phyloP scores from a whole-genome alignment of 495 filamentous ascomycete species.

The Trichoderma gamsii region DNA sequence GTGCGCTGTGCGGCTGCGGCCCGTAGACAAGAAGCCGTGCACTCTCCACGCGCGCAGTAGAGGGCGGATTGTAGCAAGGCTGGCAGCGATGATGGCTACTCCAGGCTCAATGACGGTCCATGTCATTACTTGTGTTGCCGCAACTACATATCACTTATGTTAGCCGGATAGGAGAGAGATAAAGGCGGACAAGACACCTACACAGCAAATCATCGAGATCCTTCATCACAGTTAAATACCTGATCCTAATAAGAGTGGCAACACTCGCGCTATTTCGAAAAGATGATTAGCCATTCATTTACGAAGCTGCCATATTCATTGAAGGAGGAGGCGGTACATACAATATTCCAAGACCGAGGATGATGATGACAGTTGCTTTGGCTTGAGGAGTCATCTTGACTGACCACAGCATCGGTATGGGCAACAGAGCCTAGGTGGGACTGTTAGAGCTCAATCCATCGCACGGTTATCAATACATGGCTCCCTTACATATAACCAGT shows the following conservation, averaged over 20 bases:
- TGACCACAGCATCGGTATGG: conserved; percentile 40
- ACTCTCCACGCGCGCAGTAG: conserved; percentile 32
- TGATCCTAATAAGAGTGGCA: conserved; percentile 35
- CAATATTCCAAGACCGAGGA: conserved; percentile 37
- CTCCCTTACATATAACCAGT: conserved; percentile 33
- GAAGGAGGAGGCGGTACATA: conserved; percentile 10
- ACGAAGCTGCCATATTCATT: not conserved
- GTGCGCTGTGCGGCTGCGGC: conserved; percentile 1
- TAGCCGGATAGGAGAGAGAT: not conserved
- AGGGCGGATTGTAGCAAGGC: conserved; percentile 37
- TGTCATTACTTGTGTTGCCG: conserved; percentile 35
- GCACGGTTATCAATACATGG: not conserved
- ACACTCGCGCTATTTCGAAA: conserved; percentile 28
- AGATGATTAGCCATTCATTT: not conserved
- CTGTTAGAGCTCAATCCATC: not conserved
- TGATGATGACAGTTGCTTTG: conserved; percentile 33
- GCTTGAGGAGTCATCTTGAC: conserved; percentile 34
- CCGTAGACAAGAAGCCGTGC: conserved; percentile 26
- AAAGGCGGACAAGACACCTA: conserved; percentile 20
- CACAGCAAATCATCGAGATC: conserved; percentile 32
- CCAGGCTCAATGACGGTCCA: conserved; percentile 42
- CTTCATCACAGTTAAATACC: conserved; percentile 31
- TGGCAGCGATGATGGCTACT: conserved; percentile 37
- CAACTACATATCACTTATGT: conserved; percentile 20
- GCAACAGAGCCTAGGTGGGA: conserved; percentile 26